Evolutionary conservation across 2,329 filamentous ascomycete species (phyloP).

Genomic region (Pseudogymnoascus sp.): DNA sequence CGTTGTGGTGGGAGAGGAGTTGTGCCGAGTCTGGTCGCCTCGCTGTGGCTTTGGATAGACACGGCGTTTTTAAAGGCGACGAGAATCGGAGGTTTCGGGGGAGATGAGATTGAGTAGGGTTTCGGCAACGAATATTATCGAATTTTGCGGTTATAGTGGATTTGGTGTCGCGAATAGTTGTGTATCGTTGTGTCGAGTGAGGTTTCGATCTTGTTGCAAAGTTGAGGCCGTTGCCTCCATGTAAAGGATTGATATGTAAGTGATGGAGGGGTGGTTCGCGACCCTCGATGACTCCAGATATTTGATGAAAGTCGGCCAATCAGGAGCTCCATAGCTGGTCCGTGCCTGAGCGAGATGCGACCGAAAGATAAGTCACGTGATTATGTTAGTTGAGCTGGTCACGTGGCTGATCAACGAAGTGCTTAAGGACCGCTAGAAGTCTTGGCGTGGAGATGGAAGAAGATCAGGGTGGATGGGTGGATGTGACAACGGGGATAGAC

Average conservation of each 20-base stretch:
- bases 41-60: constrained; percentile 78
- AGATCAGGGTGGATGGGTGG: background rate
- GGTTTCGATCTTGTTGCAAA: background rate
- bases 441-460: background rate
- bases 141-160: background rate
- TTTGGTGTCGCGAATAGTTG: background rate
- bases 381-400: too few relatives aligned
- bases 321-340: background rate
- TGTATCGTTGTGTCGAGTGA: background rate
- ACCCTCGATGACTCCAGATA: constrained; percentile 7
- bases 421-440: background rate
- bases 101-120: constrained; percentile 34
- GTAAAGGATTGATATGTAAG: background rate
- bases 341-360: background rate
- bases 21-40: constrained; percentile 47
- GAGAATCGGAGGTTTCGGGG: constrained; percentile 29
- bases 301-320: background rate
- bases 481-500: background rate
- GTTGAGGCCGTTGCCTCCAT: constrained; percentile 5
- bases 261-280: constrained; percentile 5
- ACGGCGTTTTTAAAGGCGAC: constrained; percentile 87
- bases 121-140: constrained; percentile 19
- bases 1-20: constrained; percentile 27
- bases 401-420: background rate
- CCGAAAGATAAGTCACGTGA: background rate